Base-by-base conservation (phyloP, 2,329 filamentous ascomycete genomes). In the Westerdykella aurantiaca region DNA sequence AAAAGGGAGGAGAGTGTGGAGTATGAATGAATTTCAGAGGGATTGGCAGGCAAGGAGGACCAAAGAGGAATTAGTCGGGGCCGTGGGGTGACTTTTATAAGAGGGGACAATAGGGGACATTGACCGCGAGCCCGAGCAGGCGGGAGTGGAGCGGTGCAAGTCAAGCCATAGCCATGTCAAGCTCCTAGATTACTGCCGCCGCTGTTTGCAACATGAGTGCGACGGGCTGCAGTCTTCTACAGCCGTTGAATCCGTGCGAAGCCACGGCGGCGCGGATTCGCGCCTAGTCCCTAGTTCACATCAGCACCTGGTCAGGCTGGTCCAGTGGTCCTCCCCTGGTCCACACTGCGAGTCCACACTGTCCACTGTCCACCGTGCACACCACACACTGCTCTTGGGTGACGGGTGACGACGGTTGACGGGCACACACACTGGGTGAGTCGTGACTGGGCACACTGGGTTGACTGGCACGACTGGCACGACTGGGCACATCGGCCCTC, bases 201-300 rank as follows among this genome's bases (percentile, higher is more conserved):
- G 57, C 61, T 60, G 63, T 67, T 68, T 67, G 63, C 64, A 65
- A 66, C 59, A 58, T 55, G 56, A 63, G 58, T 66, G 62, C 63
- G 60, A 66, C 25, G 25, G 18, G 25, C 25, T 29, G 25, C 64
- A 56, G 55, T 60, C 57, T 54, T 61, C 58, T 59, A 63, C 59
- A 64, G 60, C 60, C 62, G 61, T 66, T 66, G 61, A 56, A 57
- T 60, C 61, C 59, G 61, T 62, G 58, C 60, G 61, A 63, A 57
- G 55, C 55, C 59, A 60, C 53, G 53, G 49, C 51, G 58, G 49
- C 51, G 58, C 55, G 57, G 49, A 56, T 55, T 47, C 48, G 52
- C 55, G 56, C 53, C 51, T 53, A 47, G 43, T 39, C 41, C 40
- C 33, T 41, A 6, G 18, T 3, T 21, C 18, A 21, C 18, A 21